Evolutionary conservation across 306 rosid species (phyloP).

Genomic region (Luffa aegyptiaca): DNA sequence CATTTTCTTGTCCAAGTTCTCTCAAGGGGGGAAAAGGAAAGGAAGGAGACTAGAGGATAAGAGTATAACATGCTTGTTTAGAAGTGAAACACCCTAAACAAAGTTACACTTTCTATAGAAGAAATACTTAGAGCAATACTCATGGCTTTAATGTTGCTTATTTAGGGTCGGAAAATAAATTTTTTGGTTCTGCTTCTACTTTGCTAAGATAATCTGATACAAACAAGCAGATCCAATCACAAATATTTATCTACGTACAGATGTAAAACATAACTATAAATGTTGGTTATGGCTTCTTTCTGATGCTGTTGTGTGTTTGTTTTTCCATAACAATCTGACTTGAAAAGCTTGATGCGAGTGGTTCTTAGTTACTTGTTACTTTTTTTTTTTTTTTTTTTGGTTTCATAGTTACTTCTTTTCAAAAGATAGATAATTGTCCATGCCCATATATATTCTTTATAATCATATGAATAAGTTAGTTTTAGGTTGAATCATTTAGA

Average conservation of each 20-base stretch:
- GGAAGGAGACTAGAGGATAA: not conserved
- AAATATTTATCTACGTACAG: not conserved
- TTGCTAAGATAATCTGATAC: not conserved
- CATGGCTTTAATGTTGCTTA: not conserved
- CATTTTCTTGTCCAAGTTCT: not conserved
- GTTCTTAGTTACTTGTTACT: not conserved
- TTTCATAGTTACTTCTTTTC: not conserved
- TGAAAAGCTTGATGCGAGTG: not conserved
- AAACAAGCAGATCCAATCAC: not conserved
- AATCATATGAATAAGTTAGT: not conserved
- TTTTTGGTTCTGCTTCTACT: not conserved
- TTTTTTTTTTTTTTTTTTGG: not conserved
- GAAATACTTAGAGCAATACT: not conserved
- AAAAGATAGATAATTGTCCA: not conserved
- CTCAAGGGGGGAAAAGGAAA: not conserved
- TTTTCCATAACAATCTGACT: not conserved
- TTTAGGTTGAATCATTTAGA: not conserved
- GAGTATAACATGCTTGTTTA: not conserved
- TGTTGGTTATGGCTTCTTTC: not conserved
- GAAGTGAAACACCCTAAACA: not conserved
- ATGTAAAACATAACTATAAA: not conserved
- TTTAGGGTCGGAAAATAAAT: not conserved
- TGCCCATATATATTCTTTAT: not conserved
- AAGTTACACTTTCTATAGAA: not conserved
- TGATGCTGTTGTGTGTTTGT: not conserved